Percentiles rank a stretch among this genome's conserved stretches.
Conservation (phyloP, 345 rosid genomes). For the Rhodamnia argentea region DNA sequence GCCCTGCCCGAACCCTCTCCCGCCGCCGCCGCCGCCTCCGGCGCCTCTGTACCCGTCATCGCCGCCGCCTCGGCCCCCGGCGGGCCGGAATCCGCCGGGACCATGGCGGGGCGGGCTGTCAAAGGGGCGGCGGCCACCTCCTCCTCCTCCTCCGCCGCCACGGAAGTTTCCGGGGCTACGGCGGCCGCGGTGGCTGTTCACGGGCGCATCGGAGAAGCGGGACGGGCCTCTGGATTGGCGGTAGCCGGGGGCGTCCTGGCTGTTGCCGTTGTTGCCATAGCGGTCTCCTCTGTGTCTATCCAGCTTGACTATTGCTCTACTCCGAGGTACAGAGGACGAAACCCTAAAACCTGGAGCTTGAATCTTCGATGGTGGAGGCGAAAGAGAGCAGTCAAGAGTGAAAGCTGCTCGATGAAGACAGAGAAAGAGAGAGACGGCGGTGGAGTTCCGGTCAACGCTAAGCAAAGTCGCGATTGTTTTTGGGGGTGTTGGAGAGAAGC, state of each 20-base stretch:
- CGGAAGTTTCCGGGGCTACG: slow-evolving; percentile 56
- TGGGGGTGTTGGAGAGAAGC: not conserved
- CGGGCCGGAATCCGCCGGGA: slow-evolving; percentile 20
- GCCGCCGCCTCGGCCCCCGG: slow-evolving; percentile 16
- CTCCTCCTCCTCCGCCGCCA: slow-evolving; percentile 20
- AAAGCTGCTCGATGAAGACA: not conserved
- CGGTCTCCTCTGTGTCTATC: slow-evolving; percentile 76
- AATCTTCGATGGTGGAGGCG: not conserved
- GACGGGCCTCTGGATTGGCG: slow-evolving; percentile 34
- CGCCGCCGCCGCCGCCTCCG: slow-evolving; percentile 9
- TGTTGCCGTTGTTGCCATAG: slow-evolving; percentile 24
- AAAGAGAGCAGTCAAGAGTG: not conserved
- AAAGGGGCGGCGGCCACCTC: slow-evolving; percentile 30
- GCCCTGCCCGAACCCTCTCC: slow-evolving; percentile 22
- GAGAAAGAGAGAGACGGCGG: not conserved
- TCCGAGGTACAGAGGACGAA: not conserved
- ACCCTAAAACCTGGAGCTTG: slow-evolving; percentile 18
- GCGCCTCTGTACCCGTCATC: slow-evolving; percentile 12
- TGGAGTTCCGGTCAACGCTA: not conserved
- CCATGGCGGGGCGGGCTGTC: slow-evolving; percentile 51
- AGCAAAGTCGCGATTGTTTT: not conserved
- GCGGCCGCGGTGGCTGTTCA: slow-evolving; percentile 35
- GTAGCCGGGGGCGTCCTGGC: slow-evolving; percentile 20
- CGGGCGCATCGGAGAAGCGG: slow-evolving; percentile 30
- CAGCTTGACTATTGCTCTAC: slow-evolving; percentile 23